Evolutionary conservation across 1,139 yeast genomes (phyloP), one percentile per base, ranked within the genome.

Genomic region (Schwanniomyces etchellsii): DNA sequence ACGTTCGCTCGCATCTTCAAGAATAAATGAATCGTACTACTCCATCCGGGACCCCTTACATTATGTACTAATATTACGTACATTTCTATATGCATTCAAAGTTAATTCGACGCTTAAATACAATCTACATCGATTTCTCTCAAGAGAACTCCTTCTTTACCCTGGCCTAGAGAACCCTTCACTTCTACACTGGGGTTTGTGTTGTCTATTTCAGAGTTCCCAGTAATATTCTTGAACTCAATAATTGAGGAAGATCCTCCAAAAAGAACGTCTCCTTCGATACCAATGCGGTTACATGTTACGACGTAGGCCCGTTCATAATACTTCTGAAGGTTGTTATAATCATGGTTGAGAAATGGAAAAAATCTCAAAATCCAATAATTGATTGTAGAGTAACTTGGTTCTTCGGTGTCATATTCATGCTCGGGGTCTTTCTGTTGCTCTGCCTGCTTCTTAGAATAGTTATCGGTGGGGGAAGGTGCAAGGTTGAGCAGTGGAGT

Each of bases 281-380:
- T 60, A 0, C 96, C 96, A 7, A 74, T 60, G 36, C 96, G 58
- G 49, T 88, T 86, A 42, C 84, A 79, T 14, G 77, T 55, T 4
- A 77, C 66, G 21, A 70, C 65, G 1, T 65, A 55, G 5, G 61
- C 60, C 24, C 39, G 48, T 17, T 37, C 36, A 33, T 32, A 42
- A 38, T 51, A 46, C 34, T 52, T 54, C 3, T 54, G 54, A 14
- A 46, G 44, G 9, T 43, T 47, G 32, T 60, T 63, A 37, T 44
- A 38, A 1, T 59, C 48, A 36, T 74, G 78, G 22, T 57, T 52
- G 35, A 82, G 50, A 35, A 77, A 73, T 1, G 93, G 93, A 45
- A 70, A 64, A 46, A 82, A 71, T 30, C 96, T 57, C n/a, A 75
- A 48, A 3, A 81, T 60, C 95, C 96, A 88, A 55, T 85, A 68